Percentiles rank a stretch among this genome's conserved stretches.
These are phyloP conservation scores for Trametes villosa DNA, from an alignment of 768 basidiomycete genomes.

Conservation along the genomic window DNA sequence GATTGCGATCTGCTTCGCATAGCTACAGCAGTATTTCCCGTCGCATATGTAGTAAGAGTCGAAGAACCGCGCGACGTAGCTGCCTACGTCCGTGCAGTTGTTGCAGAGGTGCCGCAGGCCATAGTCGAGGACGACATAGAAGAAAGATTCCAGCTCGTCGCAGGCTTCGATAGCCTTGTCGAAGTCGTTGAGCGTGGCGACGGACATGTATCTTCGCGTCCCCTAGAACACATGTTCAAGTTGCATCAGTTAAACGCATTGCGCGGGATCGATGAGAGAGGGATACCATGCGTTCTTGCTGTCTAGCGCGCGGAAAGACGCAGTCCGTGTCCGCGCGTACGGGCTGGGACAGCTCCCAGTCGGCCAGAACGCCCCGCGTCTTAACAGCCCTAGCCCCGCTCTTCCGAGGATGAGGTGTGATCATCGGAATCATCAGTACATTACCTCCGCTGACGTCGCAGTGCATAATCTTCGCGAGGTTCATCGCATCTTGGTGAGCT, in stretches of 20 bases:
- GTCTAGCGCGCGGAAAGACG: neutral
- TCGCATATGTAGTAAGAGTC: neutral
- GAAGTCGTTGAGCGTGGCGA: neutral
- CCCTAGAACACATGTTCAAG: conserved; percentile 8
- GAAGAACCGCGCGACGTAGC: conserved; percentile 6
- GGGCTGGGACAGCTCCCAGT: conserved; percentile 11
- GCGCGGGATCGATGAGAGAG: neutral
- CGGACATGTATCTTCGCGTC: conserved; percentile 24
- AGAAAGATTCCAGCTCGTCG: conserved; percentile 26
- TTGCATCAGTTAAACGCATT: neutral
- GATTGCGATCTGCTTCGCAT: neutral
- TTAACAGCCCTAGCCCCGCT: neutral
- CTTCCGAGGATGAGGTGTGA: neutral
- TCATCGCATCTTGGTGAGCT: neutral
- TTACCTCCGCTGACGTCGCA: conserved; percentile 15
- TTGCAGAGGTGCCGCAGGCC: conserved; percentile 8
- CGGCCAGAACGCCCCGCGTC: conserved; percentile 6
- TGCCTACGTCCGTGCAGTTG: conserved; percentile 1
- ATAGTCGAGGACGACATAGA: conserved; percentile 18
- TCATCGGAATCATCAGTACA: conserved; percentile 6
- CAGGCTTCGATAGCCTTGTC: neutral
- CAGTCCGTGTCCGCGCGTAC: neutral
- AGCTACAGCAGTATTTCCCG: neutral
- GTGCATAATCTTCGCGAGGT: neutral
- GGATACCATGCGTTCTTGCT: conserved; percentile 8